Conservation (phyloP, 495 filamentous ascomycete genomes). For the Podospora australis region DNA sequence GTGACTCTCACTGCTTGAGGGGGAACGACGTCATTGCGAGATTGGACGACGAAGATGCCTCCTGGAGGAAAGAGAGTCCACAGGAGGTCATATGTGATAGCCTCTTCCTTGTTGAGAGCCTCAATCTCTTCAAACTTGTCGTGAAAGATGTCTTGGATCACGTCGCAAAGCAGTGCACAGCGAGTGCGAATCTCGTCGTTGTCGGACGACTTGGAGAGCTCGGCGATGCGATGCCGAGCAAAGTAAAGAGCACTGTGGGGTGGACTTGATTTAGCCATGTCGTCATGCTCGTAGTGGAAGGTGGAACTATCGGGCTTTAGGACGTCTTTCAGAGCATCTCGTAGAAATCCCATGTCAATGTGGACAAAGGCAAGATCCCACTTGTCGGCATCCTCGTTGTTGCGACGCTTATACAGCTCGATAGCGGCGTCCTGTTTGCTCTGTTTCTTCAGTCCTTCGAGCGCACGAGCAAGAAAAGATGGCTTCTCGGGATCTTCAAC, state of each 20-base stretch:
- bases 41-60: slow-evolving; percentile 1
- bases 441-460: not conserved
- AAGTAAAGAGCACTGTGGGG: slow-evolving; percentile 11
- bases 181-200: slow-evolving; percentile 7
- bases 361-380: slow-evolving; percentile 7
- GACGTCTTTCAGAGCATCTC: not conserved
- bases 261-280: slow-evolving; percentile 1
- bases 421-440: not conserved
- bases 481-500: no score
- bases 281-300: slow-evolving; percentile 2
- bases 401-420: not conserved
- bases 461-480: not conserved
- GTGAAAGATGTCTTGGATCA: slow-evolving; percentile 9
- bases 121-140: slow-evolving; percentile 8
- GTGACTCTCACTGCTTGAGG: no score
- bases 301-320: not conserved
- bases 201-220: slow-evolving; percentile 7
- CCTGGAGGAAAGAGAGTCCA: slow-evolving; percentile 13
- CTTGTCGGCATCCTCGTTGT: not conserved
- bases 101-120: slow-evolving; percentile 6
- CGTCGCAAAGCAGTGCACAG: slow-evolving; percentile 1
- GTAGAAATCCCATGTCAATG: slow-evolving; percentile 9
- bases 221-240: slow-evolving; percentile 7
- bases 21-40: not conserved
- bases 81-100: slow-evolving; percentile 8